Percentiles rank a stretch among this genome's conserved stretches.
Conservation (phyloP, 73 alveolate genomes). For the Uronychia setigera region DNA sequence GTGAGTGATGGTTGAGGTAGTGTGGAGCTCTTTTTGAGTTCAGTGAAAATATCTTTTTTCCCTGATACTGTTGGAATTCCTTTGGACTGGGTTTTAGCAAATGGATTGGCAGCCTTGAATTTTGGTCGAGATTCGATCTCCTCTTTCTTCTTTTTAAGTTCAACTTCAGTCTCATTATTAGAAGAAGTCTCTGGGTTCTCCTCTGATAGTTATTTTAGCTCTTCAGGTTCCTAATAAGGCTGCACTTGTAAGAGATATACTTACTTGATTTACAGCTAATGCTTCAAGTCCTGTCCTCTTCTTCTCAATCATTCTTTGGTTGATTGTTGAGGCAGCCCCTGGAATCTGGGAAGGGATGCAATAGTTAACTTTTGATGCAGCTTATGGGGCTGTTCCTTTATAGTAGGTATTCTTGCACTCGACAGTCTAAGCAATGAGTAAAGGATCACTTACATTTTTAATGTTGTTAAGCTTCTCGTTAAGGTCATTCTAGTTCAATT, state of each 20-base stretch:
- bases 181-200: neutral
- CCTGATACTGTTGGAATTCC: neutral
- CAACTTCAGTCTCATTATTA: neutral
- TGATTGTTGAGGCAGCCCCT: neutral
- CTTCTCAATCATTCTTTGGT: neutral
- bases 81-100: neutral
- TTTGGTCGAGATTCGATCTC: neutral
- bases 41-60: neutral
- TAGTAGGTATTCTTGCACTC: neutral
- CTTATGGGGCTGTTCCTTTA: neutral
- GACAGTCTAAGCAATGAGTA: neutral
- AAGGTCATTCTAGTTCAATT: neutral
- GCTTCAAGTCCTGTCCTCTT: neutral
- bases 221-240: neutral
- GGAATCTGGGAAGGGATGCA: neutral
- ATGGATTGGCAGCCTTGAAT: neutral
- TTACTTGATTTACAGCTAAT: neutral
- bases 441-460: neutral
- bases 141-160: neutral
- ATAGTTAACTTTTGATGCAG: neutral
- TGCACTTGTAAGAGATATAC: neutral
- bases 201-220: neutral
- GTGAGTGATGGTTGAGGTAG: slow-evolving; percentile 4
- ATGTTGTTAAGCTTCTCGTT: neutral
- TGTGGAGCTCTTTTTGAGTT: neutral